Conservation (phyloP, 495 filamentous ascomycete genomes). For the Margaritispora aquatica region DNA sequence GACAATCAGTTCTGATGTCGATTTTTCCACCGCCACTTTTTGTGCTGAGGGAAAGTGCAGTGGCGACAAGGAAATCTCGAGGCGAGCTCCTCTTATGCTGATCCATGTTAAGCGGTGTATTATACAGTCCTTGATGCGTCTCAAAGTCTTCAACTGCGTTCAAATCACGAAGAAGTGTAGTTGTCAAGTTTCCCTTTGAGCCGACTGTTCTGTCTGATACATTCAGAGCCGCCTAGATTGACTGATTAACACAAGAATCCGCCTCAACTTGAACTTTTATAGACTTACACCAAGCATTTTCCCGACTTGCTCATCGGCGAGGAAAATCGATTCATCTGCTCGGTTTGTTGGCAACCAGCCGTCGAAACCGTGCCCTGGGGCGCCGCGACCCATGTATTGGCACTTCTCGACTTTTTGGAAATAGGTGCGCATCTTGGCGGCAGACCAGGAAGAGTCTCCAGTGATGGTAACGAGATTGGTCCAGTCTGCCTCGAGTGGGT, state of each 20-base stretch:
- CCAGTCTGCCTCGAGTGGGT: conserved; percentile 40
- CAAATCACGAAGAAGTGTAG: not conserved
- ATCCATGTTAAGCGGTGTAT: not conserved
- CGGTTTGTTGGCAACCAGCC: conserved; percentile 50
- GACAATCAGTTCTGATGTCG: conserved; percentile 50
- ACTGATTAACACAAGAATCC: not conserved
- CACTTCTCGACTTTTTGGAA: conserved; percentile 28
- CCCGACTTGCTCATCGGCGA: conserved; percentile 41
- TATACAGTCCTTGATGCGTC: not conserved
- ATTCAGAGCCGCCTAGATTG: not conserved
- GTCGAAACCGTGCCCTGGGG: conserved; percentile 40
- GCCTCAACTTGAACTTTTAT: not conserved
- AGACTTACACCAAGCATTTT: conserved; percentile 35
- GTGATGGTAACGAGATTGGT: conserved; percentile 33
- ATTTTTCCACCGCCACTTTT: conserved; percentile 46
- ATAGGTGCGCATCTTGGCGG: conserved; percentile 36
- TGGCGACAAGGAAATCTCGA: not conserved
- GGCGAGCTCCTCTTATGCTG: not conserved
- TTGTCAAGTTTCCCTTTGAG: not conserved
- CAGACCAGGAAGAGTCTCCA: conserved; percentile 30
- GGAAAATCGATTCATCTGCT: conserved; percentile 47
- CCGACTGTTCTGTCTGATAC: not conserved
- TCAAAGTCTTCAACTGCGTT: not conserved
- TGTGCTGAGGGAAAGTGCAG: not conserved
- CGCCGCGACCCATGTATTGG: conserved; percentile 3